Evolutionary conservation across 73 alveolate species (phyloP), one percentile per base, ranked within the genome.

Genomic region (Urostyla sp.): DNA sequence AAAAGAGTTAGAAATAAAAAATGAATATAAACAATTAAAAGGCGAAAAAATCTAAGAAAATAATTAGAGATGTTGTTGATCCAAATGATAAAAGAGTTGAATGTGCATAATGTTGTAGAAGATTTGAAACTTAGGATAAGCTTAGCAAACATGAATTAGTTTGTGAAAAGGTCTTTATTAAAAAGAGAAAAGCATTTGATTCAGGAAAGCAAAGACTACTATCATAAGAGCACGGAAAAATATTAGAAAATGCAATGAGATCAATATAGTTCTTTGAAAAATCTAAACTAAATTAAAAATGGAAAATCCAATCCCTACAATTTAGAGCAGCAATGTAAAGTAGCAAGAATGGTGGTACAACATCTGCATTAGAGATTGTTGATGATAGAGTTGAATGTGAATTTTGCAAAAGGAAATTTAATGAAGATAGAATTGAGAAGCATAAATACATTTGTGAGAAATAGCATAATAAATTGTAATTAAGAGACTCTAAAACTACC

Each of bases 351-450:
- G 72, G 72, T 4, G n/a, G n/a, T n/a, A n/a, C n/a, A n/a, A 55
- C 23, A 40, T 38, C 26, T 38, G 55, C 60, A 61, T 80, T 34
- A 76, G 72, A 46, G 10, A 46, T 55, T 7, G 49, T 46, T 20
- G 72, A 55, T 55, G 72, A 55, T 55, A 55, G 72, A 24, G 72
- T 55, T 11, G 72, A 55, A 55, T 55, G 72, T 27, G 72, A 55
- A 20, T 21, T 26, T 24, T 55, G 72, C 30, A 46, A 46, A 7
- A 40, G 72, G 8, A 55, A 55, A 55, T 55, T 55, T 24, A n/a
- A n/a, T n/a, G n/a, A n/a, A n/a, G n/a, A n/a, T n/a, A n/a, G n/a
- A n/a, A n/a, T n/a, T n/a, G n/a, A n/a, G n/a, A n/a, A n/a, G n/a
- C n/a, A n/a, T n/a, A n/a, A n/a, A n/a, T n/a, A n/a, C n/a, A n/a